Evolutionary conservation across 768 basidiomycete genomes (phyloP), one percentile per base, ranked within the genome.

Genomic region (Leccinum variicolor): DNA sequence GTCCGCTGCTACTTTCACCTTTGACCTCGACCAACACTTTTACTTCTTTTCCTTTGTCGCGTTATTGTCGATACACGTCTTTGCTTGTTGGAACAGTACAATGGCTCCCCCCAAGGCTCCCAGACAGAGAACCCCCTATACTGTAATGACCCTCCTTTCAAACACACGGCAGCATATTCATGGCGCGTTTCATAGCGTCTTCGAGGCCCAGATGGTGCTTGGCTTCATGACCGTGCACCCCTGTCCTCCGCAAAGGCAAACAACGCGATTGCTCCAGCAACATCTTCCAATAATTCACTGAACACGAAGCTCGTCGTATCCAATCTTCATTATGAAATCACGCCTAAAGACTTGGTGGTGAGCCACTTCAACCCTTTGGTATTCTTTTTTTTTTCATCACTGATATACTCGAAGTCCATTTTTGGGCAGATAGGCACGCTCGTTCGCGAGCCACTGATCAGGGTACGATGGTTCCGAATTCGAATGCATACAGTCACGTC

Each of bases 401-500:
- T 62, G 21, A 65, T 47, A 39, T 50, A 46, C 21, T 53, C 11
- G 10, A 4, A 95, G 92, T 80, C 83, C 75, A 92, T 95, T 65
- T 96, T 95, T 81, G 90, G 92, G 68, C 85, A 90, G 72, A 87
- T 92, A 74, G 93, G 93, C 79, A 92, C 90, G 77, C 85, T 96
- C 75, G 82, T 92, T 69, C 87, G 92, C 75, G 92, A 94, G 81
- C 93, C 93, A 77, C 77, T 85, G 74, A 93, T 96, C 75, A 92
- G 90, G 89, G 93, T 96, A 94, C 88, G 94, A 81, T 73, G 72
- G 68, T 71, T 76, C 77, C 76, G 74, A 75, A 69, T 78, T 73
- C 70, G 70, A 73, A 70, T 72, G 62, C 70, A 71, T 63, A 43
- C 63, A 57, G 63, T 72, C 69, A 64, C 61, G 55, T 64, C 71